phyloP scores from a whole-genome alignment of 148 eudicot genomes.

The Vaccinium macrocarpon region DNA sequence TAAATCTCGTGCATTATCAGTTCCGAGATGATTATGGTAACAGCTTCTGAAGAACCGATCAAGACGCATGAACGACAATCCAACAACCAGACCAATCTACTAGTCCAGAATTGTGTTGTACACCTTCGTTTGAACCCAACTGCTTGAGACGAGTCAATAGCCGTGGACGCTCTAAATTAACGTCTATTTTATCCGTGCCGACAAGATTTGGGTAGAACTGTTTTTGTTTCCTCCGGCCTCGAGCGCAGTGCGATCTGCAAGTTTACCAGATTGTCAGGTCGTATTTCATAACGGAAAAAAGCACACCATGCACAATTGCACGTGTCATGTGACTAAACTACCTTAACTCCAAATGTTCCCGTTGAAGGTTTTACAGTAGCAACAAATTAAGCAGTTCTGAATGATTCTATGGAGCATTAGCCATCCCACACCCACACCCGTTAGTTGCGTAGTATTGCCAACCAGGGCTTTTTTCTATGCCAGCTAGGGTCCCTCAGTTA shows the following conservation, averaged over 20 bases:
- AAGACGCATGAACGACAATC: neutral
- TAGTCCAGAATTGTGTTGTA: neutral
- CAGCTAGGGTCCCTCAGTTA: too few species aligned
- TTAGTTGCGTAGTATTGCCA: too few species aligned
- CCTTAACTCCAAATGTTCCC: neutral
- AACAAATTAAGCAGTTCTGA: neutral
- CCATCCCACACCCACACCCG: too few species aligned
- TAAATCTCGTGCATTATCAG: neutral
- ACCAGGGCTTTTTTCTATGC: too few species aligned
- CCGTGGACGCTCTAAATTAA: neutral
- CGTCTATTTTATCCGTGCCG: neutral
- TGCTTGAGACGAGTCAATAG: neutral
- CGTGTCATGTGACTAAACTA: neutral
- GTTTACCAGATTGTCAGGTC: neutral
- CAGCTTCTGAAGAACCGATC: constrained; percentile 1
- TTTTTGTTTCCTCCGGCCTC: neutral
- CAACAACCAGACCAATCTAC: neutral
- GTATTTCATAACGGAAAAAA: neutral
- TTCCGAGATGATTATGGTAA: neutral
- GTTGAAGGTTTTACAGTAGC: neutral
- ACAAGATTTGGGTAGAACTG: neutral
- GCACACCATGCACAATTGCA: neutral
- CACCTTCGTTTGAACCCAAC: neutral
- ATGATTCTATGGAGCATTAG: neutral
- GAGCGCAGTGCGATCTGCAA: neutral